Percentiles rank a stretch among this genome's conserved stretches.
Conservation (phyloP, 2,329 filamentous ascomycete species). For the Ceratocystis cacaofunesta region DNA sequence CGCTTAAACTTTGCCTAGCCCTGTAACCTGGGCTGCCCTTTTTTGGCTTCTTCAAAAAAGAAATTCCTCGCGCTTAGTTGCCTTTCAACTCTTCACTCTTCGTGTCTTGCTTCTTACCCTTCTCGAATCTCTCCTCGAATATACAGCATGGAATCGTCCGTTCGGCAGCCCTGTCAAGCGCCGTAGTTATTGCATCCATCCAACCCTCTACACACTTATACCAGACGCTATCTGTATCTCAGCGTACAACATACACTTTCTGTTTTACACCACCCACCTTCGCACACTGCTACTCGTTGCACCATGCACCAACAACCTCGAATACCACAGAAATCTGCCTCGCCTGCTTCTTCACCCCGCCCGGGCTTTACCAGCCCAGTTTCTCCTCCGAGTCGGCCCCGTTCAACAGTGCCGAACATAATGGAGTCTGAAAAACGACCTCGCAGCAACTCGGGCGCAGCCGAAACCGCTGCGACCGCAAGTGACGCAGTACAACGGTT, state of each 20-base stretch:
- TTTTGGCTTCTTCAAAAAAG: not conserved
- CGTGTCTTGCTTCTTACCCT: not conserved
- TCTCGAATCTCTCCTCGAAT: conserved; percentile 10
- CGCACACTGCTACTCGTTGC: not conserved
- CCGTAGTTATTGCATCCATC: not conserved
- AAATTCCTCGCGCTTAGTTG: not conserved
- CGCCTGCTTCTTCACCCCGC: conserved; percentile 39
- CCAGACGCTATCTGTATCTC: not conserved
- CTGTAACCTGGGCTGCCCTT: conserved; percentile 1
- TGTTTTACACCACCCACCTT: not conserved
- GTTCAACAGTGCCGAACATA: conserved; percentile 5
- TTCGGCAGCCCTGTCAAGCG: conserved; percentile 8
- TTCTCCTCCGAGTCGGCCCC: conserved; percentile 7
- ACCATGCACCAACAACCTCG: conserved; percentile 84
- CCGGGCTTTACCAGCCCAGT: conserved; percentile 1
- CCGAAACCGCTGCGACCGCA: conserved; percentile 42
- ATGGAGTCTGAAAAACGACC: conserved; percentile 7
- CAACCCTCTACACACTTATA: not conserved
- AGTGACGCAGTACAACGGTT: conserved; percentile 59
- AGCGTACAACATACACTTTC: not conserved
- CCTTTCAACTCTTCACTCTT: conserved; percentile 1
- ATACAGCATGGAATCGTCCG: conserved; percentile 16
- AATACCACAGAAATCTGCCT: conserved; percentile 54
- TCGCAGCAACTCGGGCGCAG: conserved; percentile 25
- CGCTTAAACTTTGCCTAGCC: not conserved